These are phyloP conservation scores for Paraleonurus japonicus DNA, from an alignment of 257 asterid species.

Conservation along the genomic window DNA sequence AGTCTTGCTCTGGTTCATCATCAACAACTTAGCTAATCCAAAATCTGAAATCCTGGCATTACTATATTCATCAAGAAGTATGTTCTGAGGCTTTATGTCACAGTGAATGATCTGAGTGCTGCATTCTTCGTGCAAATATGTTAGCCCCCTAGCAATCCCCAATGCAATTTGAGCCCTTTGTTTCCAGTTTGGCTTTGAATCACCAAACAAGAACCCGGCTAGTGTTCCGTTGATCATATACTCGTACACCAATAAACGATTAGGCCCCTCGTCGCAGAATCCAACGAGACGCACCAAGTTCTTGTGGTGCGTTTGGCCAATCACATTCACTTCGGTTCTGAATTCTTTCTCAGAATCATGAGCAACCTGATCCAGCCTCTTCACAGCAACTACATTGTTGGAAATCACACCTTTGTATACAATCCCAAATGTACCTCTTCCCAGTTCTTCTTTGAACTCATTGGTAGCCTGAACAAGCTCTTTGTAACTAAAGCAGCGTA, in stretches of 20 bases:
- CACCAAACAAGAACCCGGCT: conserved; percentile 40
- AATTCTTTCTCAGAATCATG: conserved; percentile 61
- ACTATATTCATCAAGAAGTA: conserved; percentile 47
- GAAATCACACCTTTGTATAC: conserved; percentile 53
- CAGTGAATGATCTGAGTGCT: conserved; percentile 53
- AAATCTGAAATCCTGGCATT: conserved; percentile 59
- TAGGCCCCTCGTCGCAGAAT: conserved; percentile 47
- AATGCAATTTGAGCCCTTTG: conserved; percentile 43
- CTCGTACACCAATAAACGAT: conserved; percentile 44
- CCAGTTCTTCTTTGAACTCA: conserved; percentile 47
- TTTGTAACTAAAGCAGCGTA: conserved; percentile 38
- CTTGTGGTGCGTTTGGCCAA: conserved; percentile 67
- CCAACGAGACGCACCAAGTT: conserved; percentile 57
- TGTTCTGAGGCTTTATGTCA: conserved; percentile 61
- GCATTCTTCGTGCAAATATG: conserved; percentile 54
- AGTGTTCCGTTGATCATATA: conserved; percentile 50
- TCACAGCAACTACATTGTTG: conserved; percentile 39
- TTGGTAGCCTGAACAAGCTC: conserved; percentile 42
- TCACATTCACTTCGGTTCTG: conserved; percentile 49
- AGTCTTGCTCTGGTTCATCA: conserved; percentile 46
- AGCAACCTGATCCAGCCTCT: conserved; percentile 43
- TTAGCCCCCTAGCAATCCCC: conserved; percentile 50
- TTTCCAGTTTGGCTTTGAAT: conserved; percentile 46
- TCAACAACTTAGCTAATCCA: conserved; percentile 53
- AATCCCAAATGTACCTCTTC: conserved; percentile 61